A percentile compares a stretch with the other conserved stretches of the same genome.
phyloP scores from a whole-genome alignment of 768 basidiomycete species.

The Lenzites betulinus region DNA sequence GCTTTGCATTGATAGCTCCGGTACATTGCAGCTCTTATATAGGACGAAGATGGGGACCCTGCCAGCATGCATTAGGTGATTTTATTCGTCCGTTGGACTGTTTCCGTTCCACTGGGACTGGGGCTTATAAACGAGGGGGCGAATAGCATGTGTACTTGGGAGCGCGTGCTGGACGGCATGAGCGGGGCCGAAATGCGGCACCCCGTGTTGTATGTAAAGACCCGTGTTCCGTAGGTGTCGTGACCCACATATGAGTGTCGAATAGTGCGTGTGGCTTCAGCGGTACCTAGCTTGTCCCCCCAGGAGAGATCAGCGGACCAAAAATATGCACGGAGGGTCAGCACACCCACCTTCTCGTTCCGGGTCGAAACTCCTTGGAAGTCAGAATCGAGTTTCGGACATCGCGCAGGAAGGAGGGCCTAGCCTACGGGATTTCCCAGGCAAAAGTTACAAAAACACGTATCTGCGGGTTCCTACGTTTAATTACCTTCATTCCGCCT shows the following conservation, averaged over 20 bases:
- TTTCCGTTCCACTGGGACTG: not conserved
- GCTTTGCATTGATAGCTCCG: not conserved
- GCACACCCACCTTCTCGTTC: constrained; percentile 10
- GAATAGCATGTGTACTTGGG: constrained; percentile 1
- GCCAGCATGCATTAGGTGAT: not conserved
- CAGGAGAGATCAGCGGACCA: not conserved
- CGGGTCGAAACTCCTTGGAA: not conserved
- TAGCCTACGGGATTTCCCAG: no score
- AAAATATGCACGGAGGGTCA: not conserved
- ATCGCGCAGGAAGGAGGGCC: not conserved
- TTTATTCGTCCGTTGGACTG: not conserved
- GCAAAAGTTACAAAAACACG: not conserved
- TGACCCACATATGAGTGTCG: not conserved
- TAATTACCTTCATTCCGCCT: not conserved
- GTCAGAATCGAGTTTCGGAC: not conserved
- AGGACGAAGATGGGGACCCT: no score
- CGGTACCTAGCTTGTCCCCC: no score
- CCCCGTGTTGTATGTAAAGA: not conserved
- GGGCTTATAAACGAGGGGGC: not conserved
- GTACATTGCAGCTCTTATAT: not conserved
- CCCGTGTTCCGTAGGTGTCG: not conserved
- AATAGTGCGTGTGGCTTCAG: not conserved
- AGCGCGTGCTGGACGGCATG: not conserved
- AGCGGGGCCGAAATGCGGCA: constrained; percentile 2
- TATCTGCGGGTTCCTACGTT: not conserved